Base-by-base conservation (phyloP, 345 rosid species). In the Hibiscus syriacus region DNA sequence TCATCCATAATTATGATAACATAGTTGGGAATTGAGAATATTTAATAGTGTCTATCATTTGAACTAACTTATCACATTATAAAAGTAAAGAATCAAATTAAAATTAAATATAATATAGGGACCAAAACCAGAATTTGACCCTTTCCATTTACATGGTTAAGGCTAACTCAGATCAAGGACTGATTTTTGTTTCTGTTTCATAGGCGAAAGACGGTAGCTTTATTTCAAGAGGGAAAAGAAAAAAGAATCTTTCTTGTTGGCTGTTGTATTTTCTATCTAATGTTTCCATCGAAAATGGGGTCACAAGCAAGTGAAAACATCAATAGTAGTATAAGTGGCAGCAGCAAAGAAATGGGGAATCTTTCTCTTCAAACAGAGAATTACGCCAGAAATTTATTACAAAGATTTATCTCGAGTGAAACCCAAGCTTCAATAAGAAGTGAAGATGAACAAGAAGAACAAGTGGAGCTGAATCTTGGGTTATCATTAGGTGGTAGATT, bases 401-500 rank as follows among this genome's bases (percentile, higher is more conserved):
- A 83, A 69, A 87, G 90, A 71, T 84, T 93, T 39, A 77, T 60
- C 78, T 79, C 88, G 11, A 55, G 66, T 59, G 81, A 78, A 14
- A 12, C 71, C 70, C 58, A 32, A 32, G 30, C 11, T 19, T 53
- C 56, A 6, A 49, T n/a, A 30, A 50, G 45, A 48, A 36, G 45
- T 53, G 59, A 79, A 59, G 45, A 48, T 7, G 74, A 82, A 2
- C 85, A 78, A 0, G 80, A 80, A 55, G 78, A 72, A 22, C 78
- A 78, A 46, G 72, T 95, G 55, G 99, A 95, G 83, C 82, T 95
- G 49, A 92, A 81, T 77, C 93, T 95, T 7, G 97, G 96, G 71
- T 57, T 95, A 22, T 95, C 99, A 7, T 66, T 92, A 5, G 97
- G 97, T 34, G 99, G 99, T 23, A 68, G 85, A 58, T 95, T 95